A percentile compares a stretch with the other conserved stretches of the same genome.
Evolutionary conservation across 441 rosid species (phyloP).

Genomic region (Lepidium campestre): DNA sequence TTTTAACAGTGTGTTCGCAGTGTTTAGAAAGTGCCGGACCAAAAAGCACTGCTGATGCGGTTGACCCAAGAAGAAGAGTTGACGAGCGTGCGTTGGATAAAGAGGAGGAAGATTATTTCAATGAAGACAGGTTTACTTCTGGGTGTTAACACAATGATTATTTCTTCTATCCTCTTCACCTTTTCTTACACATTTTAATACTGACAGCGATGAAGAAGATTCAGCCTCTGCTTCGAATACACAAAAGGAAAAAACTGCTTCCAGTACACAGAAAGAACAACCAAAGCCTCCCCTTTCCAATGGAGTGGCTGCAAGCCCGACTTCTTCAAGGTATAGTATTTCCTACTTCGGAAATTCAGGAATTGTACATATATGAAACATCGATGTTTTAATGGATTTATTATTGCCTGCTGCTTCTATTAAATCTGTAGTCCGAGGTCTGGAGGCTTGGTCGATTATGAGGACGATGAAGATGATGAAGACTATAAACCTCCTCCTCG

Average conservation of each 20-base stretch:
- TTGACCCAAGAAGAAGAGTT: conserved; percentile 59
- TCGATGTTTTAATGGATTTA: neutral
- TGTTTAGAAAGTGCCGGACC: conserved; percentile 69
- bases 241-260: conserved; percentile 49
- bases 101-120: conserved; percentile 98
- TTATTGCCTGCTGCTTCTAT: conserved; percentile 1
- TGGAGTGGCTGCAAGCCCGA: conserved; percentile 60
- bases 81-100: conserved; percentile 94
- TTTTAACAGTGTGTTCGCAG: conserved; percentile 41
- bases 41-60: conserved; percentile 43
- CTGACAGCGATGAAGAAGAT: conserved; percentile 89
- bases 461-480: conserved; percentile 93
- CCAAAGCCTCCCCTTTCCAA: conserved; percentile 55
- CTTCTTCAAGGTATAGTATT: conserved; percentile 55
- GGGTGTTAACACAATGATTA: neutral
- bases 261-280: conserved; percentile 39
- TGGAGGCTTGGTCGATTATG: conserved; percentile 91
- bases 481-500: conserved; percentile 85
- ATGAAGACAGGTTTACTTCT: conserved; percentile 70
- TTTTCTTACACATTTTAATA: conserved; percentile 10
- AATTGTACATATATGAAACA: neutral
- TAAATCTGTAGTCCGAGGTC: conserved; percentile 49
- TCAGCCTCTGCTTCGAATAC: conserved; percentile 71
- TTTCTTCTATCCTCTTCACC: neutral
- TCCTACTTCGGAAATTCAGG: conserved; percentile 8